Evolutionary conservation across 1,139 yeast genomes (phyloP), one percentile per base, ranked within the genome.

Genomic region (Sugiyamaella novakii): DNA sequence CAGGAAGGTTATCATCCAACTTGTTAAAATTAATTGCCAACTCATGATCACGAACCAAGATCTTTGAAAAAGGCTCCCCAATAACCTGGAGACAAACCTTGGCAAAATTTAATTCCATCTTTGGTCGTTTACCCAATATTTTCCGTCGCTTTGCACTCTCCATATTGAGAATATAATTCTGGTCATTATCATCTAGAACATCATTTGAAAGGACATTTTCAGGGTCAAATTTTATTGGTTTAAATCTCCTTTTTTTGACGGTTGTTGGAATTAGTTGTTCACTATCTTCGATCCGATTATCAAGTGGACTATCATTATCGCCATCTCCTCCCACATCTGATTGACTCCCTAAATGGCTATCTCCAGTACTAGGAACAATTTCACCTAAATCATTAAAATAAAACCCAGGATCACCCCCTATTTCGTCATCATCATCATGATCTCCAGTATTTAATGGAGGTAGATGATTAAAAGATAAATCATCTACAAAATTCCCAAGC

Each of bases 151-250:
- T 47, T 12, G 38, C 46, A 8, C 10, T 25, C 14, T 15, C 44
- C 53, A 50, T 50, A 27, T 43, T 43, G 15, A 18, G 11, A 4
- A 31, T n/a, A 22, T 50, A 50, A 21, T 40, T 37, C n/a, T 17
- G 14, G 2, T 43, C 44, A n/a, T 42, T 28, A 15, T 21, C 14
- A 5, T 14, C 19, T 7, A 50, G n/a, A 6, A 14, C 22, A 7
- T 34, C 44, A 12, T 31, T 42, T 7, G 48, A 28, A 24, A 47
- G 47, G 8, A 22, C 27, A 25, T 17, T 14, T 7, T 29, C 36
- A 6, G 43, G 28, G 12, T 39, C 43, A 39, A 25, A 19, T n/a
- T 30, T 28, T 11, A 22, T 21, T 11, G 35, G 28, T 7, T 19
- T 8, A 18, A 39, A 19, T n/a, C 36, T 34, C 21, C 36, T 30